These are phyloP conservation scores for Rhizodiscina lignyota DNA, from an alignment of 495 filamentous ascomycete genomes.

Conservation along the genomic window DNA sequence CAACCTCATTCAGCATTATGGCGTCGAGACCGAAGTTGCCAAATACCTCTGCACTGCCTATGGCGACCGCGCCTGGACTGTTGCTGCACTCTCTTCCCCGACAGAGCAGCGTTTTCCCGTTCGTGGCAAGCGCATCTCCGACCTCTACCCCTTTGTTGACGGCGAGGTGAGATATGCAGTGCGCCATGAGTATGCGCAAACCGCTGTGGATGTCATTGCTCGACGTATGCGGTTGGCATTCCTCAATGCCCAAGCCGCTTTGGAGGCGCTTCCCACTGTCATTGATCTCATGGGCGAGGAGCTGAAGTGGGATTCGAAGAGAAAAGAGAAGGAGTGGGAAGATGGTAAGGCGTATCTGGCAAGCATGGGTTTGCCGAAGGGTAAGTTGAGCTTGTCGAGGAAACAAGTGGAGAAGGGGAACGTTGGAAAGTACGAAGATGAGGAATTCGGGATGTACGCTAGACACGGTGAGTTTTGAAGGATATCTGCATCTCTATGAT, in stretches of 20 bases:
- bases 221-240: conserved; percentile 80
- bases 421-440: conserved; percentile 29
- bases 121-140: conserved; percentile 63
- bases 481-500: neutral
- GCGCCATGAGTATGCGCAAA: conserved; percentile 85
- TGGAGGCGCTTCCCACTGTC: conserved; percentile 73
- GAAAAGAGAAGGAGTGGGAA: conserved; percentile 75
- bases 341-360: conserved; percentile 62
- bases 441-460: conserved; percentile 60
- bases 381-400: conserved; percentile 51
- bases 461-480: conserved; percentile 39
- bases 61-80: conserved; percentile 91
- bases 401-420: conserved; percentile 66
- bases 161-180: conserved; percentile 88
- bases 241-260: conserved; percentile 84
- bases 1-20: conserved; percentile 94
- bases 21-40: conserved; percentile 87
- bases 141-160: conserved; percentile 89
- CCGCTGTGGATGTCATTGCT: conserved; percentile 79
- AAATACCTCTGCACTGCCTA: conserved; percentile 81
- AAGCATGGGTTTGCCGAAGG: conserved; percentile 75
- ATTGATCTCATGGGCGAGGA: conserved; percentile 92
- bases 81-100: conserved; percentile 66
- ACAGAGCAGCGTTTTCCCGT: conserved; percentile 79
- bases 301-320: conserved; percentile 57